Conservation (phyloP, 257 asterid genomes). For the Forsythia suspensa region DNA sequence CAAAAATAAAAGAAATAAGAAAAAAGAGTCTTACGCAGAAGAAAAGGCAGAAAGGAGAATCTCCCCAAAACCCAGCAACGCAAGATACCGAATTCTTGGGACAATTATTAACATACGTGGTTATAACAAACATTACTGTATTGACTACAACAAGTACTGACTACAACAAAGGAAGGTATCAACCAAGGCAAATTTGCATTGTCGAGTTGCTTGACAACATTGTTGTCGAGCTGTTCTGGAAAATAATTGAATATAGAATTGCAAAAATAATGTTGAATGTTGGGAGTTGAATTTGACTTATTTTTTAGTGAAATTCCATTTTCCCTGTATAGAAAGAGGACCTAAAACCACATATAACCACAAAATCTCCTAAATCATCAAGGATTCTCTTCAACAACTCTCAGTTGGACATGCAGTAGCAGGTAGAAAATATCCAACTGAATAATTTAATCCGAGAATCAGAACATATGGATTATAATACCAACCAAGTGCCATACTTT, state of each 20-base stretch:
- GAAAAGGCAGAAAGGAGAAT: slow-evolving; percentile 51
- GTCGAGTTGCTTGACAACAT: no score
- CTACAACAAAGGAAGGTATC: no score
- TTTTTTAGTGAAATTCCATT: background rate
- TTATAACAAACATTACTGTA: slow-evolving; percentile 35
- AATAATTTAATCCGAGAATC: background rate
- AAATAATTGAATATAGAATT: no score
- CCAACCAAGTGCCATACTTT: background rate
- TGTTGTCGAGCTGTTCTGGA: no score
- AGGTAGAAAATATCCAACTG: background rate
- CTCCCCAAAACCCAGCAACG: slow-evolving; percentile 39
- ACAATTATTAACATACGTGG: slow-evolving; percentile 45
- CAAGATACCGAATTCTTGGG: slow-evolving; percentile 38
- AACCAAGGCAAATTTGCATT: no score
- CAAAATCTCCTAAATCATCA: background rate
- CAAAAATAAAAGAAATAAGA: no score
- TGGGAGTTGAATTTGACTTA: no score
- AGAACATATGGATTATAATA: background rate
- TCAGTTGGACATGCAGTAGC: background rate
- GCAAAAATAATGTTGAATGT: no score
- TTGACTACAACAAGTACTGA: no score
- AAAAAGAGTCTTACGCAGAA: no score
- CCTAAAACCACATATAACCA: background rate
- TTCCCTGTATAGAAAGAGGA: background rate
- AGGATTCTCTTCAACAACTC: background rate